Percentiles rank a stretch among this genome's conserved stretches.
These are phyloP conservation scores for Ustilago sp. DNA, from an alignment of 1,284 basidiomycete species.

Conservation along the genomic window DNA sequence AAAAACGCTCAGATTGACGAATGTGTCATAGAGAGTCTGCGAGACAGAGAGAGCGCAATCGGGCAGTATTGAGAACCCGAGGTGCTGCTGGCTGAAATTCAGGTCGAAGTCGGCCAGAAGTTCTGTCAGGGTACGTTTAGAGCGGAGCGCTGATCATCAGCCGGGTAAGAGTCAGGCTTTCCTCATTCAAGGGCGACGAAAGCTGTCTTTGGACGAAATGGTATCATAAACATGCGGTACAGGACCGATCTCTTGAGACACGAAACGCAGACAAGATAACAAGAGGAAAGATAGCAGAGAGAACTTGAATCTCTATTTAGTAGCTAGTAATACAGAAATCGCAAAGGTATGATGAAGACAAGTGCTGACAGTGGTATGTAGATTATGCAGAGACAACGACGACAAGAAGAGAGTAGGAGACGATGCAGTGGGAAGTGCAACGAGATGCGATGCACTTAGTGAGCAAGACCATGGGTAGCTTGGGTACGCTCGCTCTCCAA, in stretches of 20 bases:
- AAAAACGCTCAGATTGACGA: not conserved
- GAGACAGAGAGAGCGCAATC: no score
- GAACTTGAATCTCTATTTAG: not conserved
- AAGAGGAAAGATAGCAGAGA: not conserved
- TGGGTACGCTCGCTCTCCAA: conserved; percentile 66
- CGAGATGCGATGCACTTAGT: conserved; percentile 29
- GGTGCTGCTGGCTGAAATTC: no score
- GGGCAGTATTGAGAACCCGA: no score
- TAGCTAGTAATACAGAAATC: conserved; percentile 1
- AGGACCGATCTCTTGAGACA: not conserved
- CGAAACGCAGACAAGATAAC: not conserved
- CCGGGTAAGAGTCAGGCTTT: no score
- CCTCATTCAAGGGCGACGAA: no score
- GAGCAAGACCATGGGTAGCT: conserved; percentile 65
- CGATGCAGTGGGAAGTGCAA: not conserved
- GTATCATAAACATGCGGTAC: no score
- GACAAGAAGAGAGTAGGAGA: conserved; percentile 3
- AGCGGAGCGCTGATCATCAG: no score
- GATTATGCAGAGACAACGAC: conserved; percentile 4
- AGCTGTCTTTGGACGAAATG: no score
- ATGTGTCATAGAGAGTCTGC: not conserved
- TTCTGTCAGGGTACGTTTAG: no score
- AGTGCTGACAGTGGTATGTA: conserved; percentile 3
- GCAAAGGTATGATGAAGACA: conserved; percentile 7
- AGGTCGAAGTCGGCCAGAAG: no score